phyloP scores from a whole-genome alignment of 1,284 basidiomycete species.

The Phlebopus sp. region DNA sequence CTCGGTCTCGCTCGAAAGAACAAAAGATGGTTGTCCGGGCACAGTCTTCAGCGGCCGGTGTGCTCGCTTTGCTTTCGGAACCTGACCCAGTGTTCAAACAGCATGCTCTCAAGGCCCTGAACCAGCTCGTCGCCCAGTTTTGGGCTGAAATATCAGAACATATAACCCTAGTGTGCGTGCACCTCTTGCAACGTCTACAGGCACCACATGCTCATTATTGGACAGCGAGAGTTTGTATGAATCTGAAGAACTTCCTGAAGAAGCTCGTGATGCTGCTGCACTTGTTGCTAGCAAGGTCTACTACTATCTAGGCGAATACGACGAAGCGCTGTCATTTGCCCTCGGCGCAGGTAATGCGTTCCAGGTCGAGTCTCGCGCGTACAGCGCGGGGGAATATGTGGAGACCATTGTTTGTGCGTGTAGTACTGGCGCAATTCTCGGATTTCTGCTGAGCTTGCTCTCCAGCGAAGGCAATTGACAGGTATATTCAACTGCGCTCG shows the following conservation, averaged over 20 bases:
- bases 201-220: conserved; percentile 13
- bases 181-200: conserved; percentile 6
- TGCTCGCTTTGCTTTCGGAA: conserved; percentile 85
- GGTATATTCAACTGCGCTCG: conserved; percentile 69
- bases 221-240: conserved; percentile 87
- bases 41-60: conserved; percentile 83
- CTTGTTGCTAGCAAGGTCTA: conserved; percentile 94
- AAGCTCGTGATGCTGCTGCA: conserved; percentile 78
- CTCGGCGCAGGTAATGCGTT: conserved; percentile 87
- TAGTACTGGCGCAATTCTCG: not conserved
- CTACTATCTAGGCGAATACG: conserved; percentile 91
- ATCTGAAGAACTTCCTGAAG: conserved; percentile 67
- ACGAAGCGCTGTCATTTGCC: conserved; percentile 91
- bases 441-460: conserved; percentile 9
- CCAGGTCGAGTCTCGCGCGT: conserved; percentile 63
- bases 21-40: conserved; percentile 57
- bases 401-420: conserved; percentile 90
- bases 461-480: conserved; percentile 90
- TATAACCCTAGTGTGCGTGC: conserved; percentile 80
- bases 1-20: conserved; percentile 17
- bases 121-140: conserved; percentile 84
- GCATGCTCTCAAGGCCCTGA: conserved; percentile 84
- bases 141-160: conserved; percentile 98
- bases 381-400: conserved; percentile 79
- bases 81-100: conserved; percentile 85